These are phyloP conservation scores for Sporothrix globosa DNA, from an alignment of 2,329 filamentous ascomycete species.

Conservation along the genomic window DNA sequence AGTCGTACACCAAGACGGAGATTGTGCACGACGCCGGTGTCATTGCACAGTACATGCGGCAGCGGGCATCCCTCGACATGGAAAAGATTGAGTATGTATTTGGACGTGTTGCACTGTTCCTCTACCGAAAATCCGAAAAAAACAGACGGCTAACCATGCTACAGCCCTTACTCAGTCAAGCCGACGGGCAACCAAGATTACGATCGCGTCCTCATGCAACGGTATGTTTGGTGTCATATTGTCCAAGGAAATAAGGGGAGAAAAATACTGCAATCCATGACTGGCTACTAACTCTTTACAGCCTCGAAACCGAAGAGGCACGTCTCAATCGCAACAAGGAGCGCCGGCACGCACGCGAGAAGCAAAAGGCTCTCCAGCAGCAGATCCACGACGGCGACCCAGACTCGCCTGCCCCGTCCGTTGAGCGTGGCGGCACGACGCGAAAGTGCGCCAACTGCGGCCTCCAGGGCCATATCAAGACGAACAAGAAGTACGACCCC, in stretches of 20 bases:
- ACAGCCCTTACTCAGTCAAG: slow-evolving; percentile 61
- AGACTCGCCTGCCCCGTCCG: slow-evolving; percentile 54
- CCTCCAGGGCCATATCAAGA: slow-evolving; percentile 96
- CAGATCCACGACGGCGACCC: slow-evolving; percentile 49
- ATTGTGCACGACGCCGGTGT: slow-evolving; percentile 80
- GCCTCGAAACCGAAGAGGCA: slow-evolving; percentile 65
- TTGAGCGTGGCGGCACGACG: slow-evolving; percentile 68
- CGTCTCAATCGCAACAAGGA: slow-evolving; percentile 91
- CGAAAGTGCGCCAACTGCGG: slow-evolving; percentile 98
- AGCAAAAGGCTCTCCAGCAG: slow-evolving; percentile 72
- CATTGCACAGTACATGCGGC: slow-evolving; percentile 86
- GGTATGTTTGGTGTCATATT: slow-evolving; percentile 47
- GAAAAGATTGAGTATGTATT: slow-evolving; percentile 69
- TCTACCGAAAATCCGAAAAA: background rate
- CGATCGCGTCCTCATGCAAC: slow-evolving; percentile 63
- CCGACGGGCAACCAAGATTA: slow-evolving; percentile 69
- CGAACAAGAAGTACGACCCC: slow-evolving; percentile 77
- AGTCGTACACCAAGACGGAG: slow-evolving; percentile 64
- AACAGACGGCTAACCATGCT: slow-evolving; percentile 32
- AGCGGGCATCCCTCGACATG: slow-evolving; percentile 67
- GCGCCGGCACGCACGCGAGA: slow-evolving; percentile 84
- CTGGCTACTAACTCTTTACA: background rate
- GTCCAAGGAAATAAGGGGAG: background rate
- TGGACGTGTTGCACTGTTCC: background rate
- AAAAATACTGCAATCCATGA: too few species aligned